phyloP scores from a whole-genome alignment of 1,139 yeast genomes.

The Meyerozyma carpophila region DNA sequence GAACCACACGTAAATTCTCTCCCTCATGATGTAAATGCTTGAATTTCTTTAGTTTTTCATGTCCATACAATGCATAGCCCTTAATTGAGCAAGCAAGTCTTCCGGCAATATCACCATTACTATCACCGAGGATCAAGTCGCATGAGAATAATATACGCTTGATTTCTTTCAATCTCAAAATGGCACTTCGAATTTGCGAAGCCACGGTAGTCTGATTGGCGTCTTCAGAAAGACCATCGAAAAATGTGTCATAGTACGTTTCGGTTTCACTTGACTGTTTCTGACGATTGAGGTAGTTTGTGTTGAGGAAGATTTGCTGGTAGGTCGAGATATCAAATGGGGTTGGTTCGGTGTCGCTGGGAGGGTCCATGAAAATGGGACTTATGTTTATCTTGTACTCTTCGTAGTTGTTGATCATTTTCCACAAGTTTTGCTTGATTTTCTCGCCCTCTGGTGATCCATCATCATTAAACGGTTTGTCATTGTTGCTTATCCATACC shows the following conservation, averaged over 20 bases:
- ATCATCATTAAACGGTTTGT: slow-evolving; percentile 26
- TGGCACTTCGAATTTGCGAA: slow-evolving; percentile 41
- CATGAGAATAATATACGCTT: slow-evolving; percentile 61
- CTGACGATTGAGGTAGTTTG: slow-evolving; percentile 24
- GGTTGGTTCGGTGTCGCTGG: slow-evolving; percentile 1
- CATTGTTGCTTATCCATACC: slow-evolving; percentile 41
- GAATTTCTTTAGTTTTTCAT: slow-evolving; percentile 42
- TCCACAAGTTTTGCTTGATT: slow-evolving; percentile 41
- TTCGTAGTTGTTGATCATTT: slow-evolving; percentile 56
- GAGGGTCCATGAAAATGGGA: slow-evolving; percentile 56
- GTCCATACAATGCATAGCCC: slow-evolving; percentile 63
- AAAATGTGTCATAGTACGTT: slow-evolving; percentile 5
- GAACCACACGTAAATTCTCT: slow-evolving; percentile 49
- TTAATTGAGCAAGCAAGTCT: slow-evolving; percentile 57
- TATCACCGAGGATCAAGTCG: slow-evolving; percentile 42
- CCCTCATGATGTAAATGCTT: slow-evolving; percentile 45
- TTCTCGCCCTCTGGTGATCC: slow-evolving; percentile 7
- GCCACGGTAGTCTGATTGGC: slow-evolving; percentile 34
- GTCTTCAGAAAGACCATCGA: not conserved
- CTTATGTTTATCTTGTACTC: slow-evolving; percentile 46
- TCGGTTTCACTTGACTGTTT: slow-evolving; percentile 5
- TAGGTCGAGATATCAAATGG: slow-evolving; percentile 50
- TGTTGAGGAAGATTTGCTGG: slow-evolving; percentile 49
- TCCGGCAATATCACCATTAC: slow-evolving; percentile 32
- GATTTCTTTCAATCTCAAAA: slow-evolving; percentile 55